Percentiles rank a stretch among this genome's conserved stretches.
Conservation (phyloP, 225 moss, liverwort and hornwort genomes). For the Physcomitrium patens region DNA sequence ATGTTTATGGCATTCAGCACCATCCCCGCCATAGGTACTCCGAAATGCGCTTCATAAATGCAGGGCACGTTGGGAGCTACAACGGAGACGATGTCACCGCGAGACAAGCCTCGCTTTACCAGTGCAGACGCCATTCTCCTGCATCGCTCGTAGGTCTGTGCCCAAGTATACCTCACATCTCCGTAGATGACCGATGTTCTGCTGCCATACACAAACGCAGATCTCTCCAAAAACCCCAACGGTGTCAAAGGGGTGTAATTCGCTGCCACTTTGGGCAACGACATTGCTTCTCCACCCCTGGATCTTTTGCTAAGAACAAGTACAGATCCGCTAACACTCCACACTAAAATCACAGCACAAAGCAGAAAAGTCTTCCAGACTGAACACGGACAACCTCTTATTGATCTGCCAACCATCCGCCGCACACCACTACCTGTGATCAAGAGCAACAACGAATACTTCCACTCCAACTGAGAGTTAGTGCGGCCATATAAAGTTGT, state of each 20-base stretch:
- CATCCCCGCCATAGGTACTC: conserved; percentile 81
- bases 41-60: conserved; percentile 81
- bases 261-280: conserved; percentile 49
- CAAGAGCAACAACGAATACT: no score
- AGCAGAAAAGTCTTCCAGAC: no score
- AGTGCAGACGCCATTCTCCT: conserved; percentile 70
- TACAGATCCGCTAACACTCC: no score
- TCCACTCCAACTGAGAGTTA: no score
- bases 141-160: conserved; percentile 67
- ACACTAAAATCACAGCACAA: no score
- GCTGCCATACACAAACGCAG: conserved; percentile 50
- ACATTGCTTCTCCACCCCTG: background rate
- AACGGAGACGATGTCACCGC: conserved; percentile 73
- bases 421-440: no score
- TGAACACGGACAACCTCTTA: no score
- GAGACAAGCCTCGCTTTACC: conserved; percentile 30
- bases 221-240: conserved; percentile 69
- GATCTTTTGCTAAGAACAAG: background rate
- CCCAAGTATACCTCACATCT: conserved; percentile 60
- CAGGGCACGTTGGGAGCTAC: conserved; percentile 84
- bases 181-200: conserved; percentile 63
- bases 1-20: conserved; percentile 83
- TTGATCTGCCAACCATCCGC: no score
- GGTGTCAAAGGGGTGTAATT: conserved; percentile 73
- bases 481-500: no score